phyloP scores from a whole-genome alignment of 2,329 filamentous ascomycete species.

The Cytospora piceae region DNA sequence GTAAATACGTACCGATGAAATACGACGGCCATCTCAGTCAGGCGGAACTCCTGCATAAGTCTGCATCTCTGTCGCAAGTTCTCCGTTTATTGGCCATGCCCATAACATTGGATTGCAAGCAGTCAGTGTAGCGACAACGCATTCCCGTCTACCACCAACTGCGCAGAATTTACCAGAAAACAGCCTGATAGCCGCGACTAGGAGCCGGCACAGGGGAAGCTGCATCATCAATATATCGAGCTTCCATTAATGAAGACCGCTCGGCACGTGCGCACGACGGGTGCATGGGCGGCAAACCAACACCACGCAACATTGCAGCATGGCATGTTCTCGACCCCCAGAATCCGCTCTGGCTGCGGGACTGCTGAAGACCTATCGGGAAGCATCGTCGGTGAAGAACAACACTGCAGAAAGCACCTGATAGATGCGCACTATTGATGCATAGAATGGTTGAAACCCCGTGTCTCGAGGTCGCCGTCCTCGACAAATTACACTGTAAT shows the following conservation, averaged over 20 bases:
- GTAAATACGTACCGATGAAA: background rate
- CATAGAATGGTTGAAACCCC: background rate
- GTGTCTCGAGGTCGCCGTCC: background rate
- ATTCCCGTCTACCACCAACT: background rate
- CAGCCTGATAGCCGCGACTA: background rate
- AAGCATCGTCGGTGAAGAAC: background rate
- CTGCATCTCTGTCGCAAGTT: background rate
- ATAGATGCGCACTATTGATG: background rate
- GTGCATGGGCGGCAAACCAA: slow-evolving; percentile 4
- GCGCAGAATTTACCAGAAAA: background rate
- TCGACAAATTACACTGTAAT: background rate
- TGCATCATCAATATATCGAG: slow-evolving; percentile 9
- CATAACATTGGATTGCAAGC: too few relatives aligned
- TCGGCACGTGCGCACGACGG: slow-evolving; percentile 16
- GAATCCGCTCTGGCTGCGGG: background rate
- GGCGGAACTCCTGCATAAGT: background rate
- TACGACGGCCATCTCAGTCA: too few relatives aligned
- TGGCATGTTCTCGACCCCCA: background rate
- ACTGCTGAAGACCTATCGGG: background rate
- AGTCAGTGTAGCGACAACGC: background rate
- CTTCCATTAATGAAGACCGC: slow-evolving; percentile 8
- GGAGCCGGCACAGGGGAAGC: background rate
- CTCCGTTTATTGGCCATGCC: too few relatives aligned
- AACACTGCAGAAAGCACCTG: background rate
- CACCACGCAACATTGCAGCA: background rate